Conservation (phyloP, 805 yeast genomes). For the Hanseniaspora occidentalis region DNA sequence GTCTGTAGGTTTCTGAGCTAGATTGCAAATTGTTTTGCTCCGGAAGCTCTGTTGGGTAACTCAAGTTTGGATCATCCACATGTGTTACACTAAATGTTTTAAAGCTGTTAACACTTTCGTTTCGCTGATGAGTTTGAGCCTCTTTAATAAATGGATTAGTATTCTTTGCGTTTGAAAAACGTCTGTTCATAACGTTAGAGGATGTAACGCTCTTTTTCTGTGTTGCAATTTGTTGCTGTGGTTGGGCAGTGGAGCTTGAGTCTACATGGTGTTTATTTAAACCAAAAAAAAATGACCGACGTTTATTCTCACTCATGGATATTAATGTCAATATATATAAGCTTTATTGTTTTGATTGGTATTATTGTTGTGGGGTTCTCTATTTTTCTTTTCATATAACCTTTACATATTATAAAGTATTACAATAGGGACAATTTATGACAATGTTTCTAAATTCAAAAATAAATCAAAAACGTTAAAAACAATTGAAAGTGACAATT, state of each 20-base stretch:
- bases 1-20: neutral
- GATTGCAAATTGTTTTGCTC: neutral
- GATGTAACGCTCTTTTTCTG: neutral
- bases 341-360: too few relatives aligned
- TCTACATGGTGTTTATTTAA: conserved; percentile 8
- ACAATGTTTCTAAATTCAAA: too few relatives aligned
- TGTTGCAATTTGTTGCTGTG: neutral
- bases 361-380: too few relatives aligned
- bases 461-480: too few relatives aligned
- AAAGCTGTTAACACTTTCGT: neutral
- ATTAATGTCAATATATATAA: too few relatives aligned
- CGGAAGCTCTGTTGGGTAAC: neutral
- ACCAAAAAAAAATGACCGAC: conserved; percentile 14
- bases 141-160: neutral
- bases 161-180: neutral
- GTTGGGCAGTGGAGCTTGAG: conserved; percentile 1
- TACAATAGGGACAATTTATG: too few relatives aligned
- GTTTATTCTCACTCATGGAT: conserved; percentile 10
- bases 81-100: neutral
- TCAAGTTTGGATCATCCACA: neutral
- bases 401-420: too few relatives aligned
- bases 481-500: too few relatives aligned
- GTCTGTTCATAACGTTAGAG: neutral
- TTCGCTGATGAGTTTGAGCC: neutral
- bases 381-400: too few relatives aligned